Percentiles rank a stretch among this genome's conserved stretches.
phyloP scores from a whole-genome alignment of 108 stramenopile genomes.

The Parietichytrium sp. region DNA sequence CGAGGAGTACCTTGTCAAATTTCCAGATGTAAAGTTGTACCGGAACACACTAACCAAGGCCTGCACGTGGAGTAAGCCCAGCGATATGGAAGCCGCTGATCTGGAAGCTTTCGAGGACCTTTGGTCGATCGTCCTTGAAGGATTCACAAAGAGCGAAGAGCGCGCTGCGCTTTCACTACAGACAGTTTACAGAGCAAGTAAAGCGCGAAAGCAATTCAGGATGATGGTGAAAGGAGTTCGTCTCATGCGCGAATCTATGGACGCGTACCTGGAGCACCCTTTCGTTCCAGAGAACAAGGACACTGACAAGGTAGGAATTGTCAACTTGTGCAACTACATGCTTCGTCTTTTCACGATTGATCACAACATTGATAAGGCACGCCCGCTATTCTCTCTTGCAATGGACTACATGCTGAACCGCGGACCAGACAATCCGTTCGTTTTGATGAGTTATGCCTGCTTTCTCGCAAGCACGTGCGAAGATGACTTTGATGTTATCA shows the following conservation, averaged over 20 bases:
- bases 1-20: conserved; percentile 19
- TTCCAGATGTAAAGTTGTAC: conserved; percentile 11
- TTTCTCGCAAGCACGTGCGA: conserved; percentile 14
- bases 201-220: background rate
- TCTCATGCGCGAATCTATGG: background rate
- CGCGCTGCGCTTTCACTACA: background rate
- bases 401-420: conserved; percentile 7
- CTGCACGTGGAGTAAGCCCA: conserved; percentile 9
- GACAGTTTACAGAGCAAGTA: background rate
- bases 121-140: background rate
- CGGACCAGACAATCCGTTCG: conserved; percentile 12
- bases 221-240: background rate
- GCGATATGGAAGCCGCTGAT: background rate
- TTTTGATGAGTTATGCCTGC: conserved; percentile 8
- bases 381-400: background rate
- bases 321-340: conserved; percentile 28
- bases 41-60: background rate
- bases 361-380: conserved; percentile 10
- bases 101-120: background rate
- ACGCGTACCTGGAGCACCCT: conserved; percentile 28
- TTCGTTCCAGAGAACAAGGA: conserved; percentile 1
- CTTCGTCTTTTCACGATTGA: background rate
- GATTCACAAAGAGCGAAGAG: background rate
- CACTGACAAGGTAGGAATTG: conserved; percentile 1
- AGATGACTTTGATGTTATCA: background rate